Conservation (phyloP, 2,329 filamentous ascomycete species). For the Epichloe scottii region DNA sequence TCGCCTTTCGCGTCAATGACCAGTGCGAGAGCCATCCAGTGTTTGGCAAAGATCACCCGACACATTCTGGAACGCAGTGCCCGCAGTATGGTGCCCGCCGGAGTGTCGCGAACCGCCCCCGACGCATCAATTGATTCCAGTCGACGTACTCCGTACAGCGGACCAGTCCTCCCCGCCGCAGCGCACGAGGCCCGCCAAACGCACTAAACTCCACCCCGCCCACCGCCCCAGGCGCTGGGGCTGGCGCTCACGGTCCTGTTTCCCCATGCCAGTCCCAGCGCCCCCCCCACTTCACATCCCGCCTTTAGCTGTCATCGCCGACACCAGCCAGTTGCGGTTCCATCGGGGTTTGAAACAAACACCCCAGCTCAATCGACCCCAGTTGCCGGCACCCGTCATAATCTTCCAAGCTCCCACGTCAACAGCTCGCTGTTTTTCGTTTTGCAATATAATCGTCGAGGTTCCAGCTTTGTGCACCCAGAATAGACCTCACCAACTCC, state of each 20-base stretch:
- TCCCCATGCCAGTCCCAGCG: slow-evolving; percentile 9
- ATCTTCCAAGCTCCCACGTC: not conserved
- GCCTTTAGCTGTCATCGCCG: slow-evolving; percentile 6
- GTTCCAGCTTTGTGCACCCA: too few species aligned
- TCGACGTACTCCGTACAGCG: too few species aligned
- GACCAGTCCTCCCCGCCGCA: not conserved
- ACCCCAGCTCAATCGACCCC: not conserved
- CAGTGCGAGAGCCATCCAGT: too few species aligned
- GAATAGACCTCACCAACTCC: too few species aligned
- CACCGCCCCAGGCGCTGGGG: not conserved
- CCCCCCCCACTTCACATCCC: not conserved
- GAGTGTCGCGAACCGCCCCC: not conserved
- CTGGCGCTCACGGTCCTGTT: slow-evolving; percentile 8
- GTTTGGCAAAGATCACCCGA: too few species aligned
- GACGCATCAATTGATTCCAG: too few species aligned
- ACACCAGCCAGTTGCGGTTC: slow-evolving; percentile 4
- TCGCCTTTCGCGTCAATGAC: too few species aligned
- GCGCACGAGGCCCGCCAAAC: not conserved
- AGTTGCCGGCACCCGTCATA: not conserved
- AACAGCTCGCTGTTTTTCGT: not conserved
- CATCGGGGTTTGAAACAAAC: not conserved
- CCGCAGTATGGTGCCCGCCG: too few species aligned
- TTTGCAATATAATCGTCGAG: not conserved
- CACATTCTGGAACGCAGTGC: too few species aligned
- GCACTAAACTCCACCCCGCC: not conserved